phyloP scores from a whole-genome alignment of 805 yeast genomes.

The Pichia ethanolica region DNA sequence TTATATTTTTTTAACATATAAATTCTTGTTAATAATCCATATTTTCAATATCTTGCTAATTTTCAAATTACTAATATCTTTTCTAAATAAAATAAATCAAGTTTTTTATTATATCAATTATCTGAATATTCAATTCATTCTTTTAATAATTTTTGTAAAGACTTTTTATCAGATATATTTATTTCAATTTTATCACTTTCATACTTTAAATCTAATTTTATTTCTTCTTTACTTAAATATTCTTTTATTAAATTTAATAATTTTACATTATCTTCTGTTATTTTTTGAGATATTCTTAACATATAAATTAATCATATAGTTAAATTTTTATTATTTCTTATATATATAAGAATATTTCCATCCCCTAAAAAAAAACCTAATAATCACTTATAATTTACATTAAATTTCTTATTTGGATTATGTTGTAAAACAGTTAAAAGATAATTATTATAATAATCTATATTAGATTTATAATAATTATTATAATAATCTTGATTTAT shows the following conservation, averaged over 20 bases:
- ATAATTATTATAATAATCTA: background rate
- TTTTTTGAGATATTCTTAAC: background rate
- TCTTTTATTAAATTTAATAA: background rate
- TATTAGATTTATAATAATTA: background rate
- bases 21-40: background rate
- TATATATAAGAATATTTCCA: background rate
- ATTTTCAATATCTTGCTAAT: background rate
- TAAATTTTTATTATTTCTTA: background rate
- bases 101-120: background rate
- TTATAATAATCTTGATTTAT: background rate
- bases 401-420: background rate
- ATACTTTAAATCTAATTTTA: background rate
- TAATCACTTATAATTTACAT: background rate
- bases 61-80: background rate
- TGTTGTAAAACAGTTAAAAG: background rate
- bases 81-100: background rate
- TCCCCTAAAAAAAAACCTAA: background rate
- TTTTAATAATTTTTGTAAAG: background rate
- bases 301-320: background rate
- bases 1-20: too few relatives aligned
- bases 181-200: background rate
- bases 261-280: background rate
- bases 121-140: background rate
- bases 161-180: background rate
- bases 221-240: background rate